Evolutionary conservation across 257 asterid species (phyloP), one percentile per base, ranked within the genome.

Genomic region (Gentiana macrophylla): DNA sequence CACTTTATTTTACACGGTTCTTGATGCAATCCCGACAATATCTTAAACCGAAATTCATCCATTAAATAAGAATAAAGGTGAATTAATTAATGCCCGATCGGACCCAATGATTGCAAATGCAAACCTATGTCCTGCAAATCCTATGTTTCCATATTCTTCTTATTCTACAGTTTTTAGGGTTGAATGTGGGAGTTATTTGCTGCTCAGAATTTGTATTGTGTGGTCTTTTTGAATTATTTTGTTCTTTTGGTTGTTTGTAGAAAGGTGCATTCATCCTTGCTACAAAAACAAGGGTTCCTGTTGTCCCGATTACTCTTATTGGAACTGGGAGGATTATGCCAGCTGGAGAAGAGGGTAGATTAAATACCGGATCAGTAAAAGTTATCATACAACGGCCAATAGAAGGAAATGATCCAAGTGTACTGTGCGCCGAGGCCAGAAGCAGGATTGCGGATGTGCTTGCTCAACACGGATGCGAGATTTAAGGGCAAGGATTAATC

Each of bases 241-340:
- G 7, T 55, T 24, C 9, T 41, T 5, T 54, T 62, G 60, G 33
- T 74, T 56, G 11, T 32, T 58, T 72, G 74, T 61, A 92, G 98
- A 92, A 88, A 88, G 98, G 98, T 61, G 98, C 98, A 4, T 85
- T 92, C 68, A 85, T 84, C 13, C 72, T 92, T 41, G 97, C 97
- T 64, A 84, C 79, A 24, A 92, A 88, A 79, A 81, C 88, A 2
- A 85, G 90, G 64, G 95, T 81, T 55, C 94, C 97, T 0, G 78
- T 92, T 12, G 76, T 92, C 68, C 98, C 98, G 12, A 85, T 92
- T 35, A 78, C 90, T 49, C 92, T 92, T 24, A 62, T 74, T 15
- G 97, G 97, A 54, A 88, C 98, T 0, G 98, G 98, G 32, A 65
- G 71, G 56, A 88, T 92, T 53, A 92, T 92, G 97, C 97, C 98